These are phyloP conservation scores for Psidium guajava DNA, from an alignment of 345 rosid species.

Conservation along the genomic window DNA sequence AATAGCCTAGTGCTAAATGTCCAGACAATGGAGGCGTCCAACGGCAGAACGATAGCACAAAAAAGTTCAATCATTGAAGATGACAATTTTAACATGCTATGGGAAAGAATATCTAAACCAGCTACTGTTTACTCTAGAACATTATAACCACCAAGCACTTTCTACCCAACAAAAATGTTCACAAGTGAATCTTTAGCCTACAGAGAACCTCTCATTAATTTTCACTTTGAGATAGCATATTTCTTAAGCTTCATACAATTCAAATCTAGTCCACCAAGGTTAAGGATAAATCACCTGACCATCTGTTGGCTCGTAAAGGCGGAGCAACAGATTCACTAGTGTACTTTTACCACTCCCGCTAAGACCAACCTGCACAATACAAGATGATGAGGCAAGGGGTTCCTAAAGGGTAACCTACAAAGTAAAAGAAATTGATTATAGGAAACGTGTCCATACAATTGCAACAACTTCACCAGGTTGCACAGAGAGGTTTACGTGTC, in stretches of 20 bases:
- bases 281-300: conserved; percentile 59
- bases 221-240: not conserved
- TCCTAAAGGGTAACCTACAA: not conserved
- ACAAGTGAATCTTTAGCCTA: not conserved
- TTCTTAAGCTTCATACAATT: not conserved
- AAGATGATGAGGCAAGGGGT: not conserved
- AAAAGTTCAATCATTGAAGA: not conserved
- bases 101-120: not conserved
- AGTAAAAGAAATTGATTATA: not conserved
- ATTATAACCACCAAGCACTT: not conserved
- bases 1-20: not conserved
- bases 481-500: conserved; percentile 47
- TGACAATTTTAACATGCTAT: not conserved
- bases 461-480: conserved; percentile 86
- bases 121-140: not conserved
- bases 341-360: conserved; percentile 99
- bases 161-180: not conserved
- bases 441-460: conserved; percentile 35
- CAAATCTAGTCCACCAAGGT: not conserved
- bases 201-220: not conserved
- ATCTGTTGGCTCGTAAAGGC: conserved; percentile 71
- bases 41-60: not conserved
- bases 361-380: conserved; percentile 70
- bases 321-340: conserved; percentile 75
- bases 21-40: not conserved